Evolutionary conservation across 148 eudicot genomes (phyloP).

Genomic region (Suaeda aralocaspica): DNA sequence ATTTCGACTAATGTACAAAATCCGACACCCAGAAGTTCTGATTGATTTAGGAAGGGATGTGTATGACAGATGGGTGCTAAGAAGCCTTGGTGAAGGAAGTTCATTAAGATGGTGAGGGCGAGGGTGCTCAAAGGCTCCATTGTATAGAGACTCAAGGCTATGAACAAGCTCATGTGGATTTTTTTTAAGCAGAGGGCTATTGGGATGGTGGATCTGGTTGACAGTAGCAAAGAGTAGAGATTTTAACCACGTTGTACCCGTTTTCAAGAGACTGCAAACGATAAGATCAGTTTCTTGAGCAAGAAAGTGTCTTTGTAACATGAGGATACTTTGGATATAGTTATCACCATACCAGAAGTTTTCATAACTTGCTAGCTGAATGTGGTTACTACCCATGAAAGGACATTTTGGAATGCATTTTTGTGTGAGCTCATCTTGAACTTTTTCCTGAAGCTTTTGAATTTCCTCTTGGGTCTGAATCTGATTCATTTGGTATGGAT

Average conservation of each 20-base stretch:
- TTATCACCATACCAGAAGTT: constrained; percentile 3
- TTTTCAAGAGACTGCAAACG: not conserved
- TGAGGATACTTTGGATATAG: not conserved
- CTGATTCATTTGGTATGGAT: not conserved
- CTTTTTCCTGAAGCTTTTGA: not conserved
- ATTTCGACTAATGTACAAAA: constrained; percentile 19
- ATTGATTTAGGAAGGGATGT: constrained; percentile 15
- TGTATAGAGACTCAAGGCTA: not conserved
- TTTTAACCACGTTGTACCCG: not conserved
- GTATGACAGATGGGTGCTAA: constrained; percentile 19
- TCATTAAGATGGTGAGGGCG: constrained; percentile 11
- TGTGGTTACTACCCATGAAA: not conserved
- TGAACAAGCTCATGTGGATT: not conserved
- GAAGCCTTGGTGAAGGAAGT: constrained; percentile 18
- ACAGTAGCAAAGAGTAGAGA: not conserved
- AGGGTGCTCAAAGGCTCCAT: not conserved
- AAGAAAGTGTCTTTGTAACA: not conserved
- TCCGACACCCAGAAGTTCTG: constrained; percentile 4
- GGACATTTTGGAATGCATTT: not conserved
- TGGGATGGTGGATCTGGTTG: not conserved
- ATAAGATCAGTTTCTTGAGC: not conserved
- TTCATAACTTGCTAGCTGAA: not conserved
- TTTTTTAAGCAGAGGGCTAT: not conserved
- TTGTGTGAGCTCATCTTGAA: not conserved
- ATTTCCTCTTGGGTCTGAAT: not conserved